Conservation (phyloP, 192 early-diverging fungal species). For the Helicostylum pulchrum region DNA sequence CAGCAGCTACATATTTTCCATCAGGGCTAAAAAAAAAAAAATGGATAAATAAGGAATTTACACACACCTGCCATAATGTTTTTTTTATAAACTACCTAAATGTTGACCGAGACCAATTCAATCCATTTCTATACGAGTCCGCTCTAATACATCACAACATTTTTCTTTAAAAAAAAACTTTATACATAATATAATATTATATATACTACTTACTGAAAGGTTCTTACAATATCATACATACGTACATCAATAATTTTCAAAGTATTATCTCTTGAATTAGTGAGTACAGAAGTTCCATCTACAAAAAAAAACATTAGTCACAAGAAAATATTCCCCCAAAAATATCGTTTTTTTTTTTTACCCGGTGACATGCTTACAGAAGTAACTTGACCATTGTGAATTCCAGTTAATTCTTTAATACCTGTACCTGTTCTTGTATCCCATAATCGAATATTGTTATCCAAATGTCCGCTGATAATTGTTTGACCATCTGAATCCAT, state of each 20-base stretch:
- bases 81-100: conserved; percentile 49
- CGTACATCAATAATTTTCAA: conserved; percentile 79
- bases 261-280: conserved; percentile 92
- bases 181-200: background rate
- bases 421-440: conserved; percentile 78
- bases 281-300: conserved; percentile 76
- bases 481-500: conserved; percentile 75
- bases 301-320: background rate
- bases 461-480: conserved; percentile 90
- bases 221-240: conserved; percentile 69
- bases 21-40: conserved; percentile 67
- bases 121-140: conserved; percentile 73
- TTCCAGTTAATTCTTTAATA: conserved; percentile 77
- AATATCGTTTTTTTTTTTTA: conserved; percentile 27
- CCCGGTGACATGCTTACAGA: conserved; percentile 72
- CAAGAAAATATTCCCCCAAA: background rate
- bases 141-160: conserved; percentile 41
- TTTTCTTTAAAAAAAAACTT: background rate
- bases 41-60: background rate
- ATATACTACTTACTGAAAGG: conserved; percentile 50
- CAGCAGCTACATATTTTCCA: conserved; percentile 77
- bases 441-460: conserved; percentile 91
- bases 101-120: conserved; percentile 87
- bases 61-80: background rate
- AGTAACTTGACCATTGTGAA: conserved; percentile 89